These are phyloP conservation scores for Kwoniella newhampshirensis DNA, from an alignment of 768 basidiomycete species.

Conservation along the genomic window DNA sequence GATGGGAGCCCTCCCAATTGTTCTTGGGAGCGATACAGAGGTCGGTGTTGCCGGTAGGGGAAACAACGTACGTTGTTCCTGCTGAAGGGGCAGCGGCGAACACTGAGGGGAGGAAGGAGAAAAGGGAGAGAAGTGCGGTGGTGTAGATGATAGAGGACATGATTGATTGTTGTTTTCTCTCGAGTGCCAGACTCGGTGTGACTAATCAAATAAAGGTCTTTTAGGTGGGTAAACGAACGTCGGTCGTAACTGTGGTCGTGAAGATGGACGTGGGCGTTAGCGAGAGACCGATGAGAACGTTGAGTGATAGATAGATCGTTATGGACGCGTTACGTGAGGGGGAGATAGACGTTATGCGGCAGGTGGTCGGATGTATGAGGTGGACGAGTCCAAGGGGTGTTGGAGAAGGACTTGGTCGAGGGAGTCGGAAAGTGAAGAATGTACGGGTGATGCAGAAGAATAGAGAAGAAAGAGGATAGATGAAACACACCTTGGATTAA, in stretches of 20 bases:
- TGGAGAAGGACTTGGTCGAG: conserved; percentile 1
- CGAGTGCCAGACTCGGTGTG: conserved; percentile 24
- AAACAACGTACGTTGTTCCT: conserved; percentile 35
- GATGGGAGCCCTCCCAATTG: conserved; percentile 28
- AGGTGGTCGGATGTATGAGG: neutral
- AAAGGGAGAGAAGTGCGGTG: conserved; percentile 16
- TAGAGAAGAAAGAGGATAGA: neutral
- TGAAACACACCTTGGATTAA: neutral
- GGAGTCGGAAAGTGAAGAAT: conserved; percentile 6
- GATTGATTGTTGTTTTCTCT: conserved; percentile 4
- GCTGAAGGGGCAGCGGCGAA: conserved; percentile 17
- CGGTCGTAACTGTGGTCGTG: conserved; percentile 5
- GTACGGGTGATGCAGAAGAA: neutral
- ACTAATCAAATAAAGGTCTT: neutral
- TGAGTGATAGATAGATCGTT: conserved; percentile 7
- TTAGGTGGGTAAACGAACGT: conserved; percentile 3
- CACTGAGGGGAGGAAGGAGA: conserved; percentile 25
- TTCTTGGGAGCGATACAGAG: conserved; percentile 36
- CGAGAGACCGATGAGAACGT: neutral
- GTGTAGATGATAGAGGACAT: conserved; percentile 26
- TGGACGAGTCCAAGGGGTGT: neutral
- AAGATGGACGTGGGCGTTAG: conserved; percentile 1
- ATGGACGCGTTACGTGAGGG: neutral
- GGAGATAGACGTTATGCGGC: neutral
- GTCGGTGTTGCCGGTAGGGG: conserved; percentile 30